Evolutionary conservation across 164 flowering plant genomes (phyloP).

Genomic region (Houttuynia cordata): DNA sequence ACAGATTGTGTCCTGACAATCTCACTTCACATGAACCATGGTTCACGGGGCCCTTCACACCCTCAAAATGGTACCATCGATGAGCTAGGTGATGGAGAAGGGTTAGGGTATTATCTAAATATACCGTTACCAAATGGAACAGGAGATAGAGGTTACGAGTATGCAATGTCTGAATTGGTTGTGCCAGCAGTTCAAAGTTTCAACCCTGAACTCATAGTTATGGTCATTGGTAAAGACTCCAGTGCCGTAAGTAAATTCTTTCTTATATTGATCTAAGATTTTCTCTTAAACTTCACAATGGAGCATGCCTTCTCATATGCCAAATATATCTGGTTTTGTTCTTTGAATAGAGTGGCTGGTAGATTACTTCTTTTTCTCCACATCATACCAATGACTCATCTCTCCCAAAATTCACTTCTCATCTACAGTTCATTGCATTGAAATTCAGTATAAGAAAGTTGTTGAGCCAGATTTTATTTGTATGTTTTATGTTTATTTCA

Average conservation of each 20-base stretch:
- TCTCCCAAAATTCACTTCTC: no score
- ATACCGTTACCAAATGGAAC: constrained; percentile 87
- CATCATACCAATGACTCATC: not conserved
- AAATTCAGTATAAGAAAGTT: no score
- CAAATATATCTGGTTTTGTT: not conserved
- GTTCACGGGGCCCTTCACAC: constrained; percentile 98
- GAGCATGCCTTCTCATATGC: not conserved
- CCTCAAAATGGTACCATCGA: constrained; percentile 65
- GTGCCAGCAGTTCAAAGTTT: constrained; percentile 67
- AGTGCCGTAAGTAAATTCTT: constrained; percentile 64
- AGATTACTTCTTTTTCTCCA: not conserved
- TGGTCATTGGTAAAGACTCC: constrained; percentile 87
- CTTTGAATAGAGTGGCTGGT: not conserved
- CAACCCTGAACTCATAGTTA: constrained; percentile 51
- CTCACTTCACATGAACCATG: constrained; percentile 96
- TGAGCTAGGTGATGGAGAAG: constrained; percentile 79
- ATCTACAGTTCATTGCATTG: no score
- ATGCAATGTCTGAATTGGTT: constrained; percentile 63
- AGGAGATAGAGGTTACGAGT: constrained; percentile 63
- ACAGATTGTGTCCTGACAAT: constrained; percentile 67
- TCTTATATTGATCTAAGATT: not conserved
- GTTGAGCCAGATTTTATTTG: no score
- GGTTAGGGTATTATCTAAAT: constrained; percentile 75
- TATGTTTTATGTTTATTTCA: constrained; percentile 11
- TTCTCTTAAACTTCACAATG: not conserved